Evolutionary conservation across 2,329 filamentous ascomycete species (phyloP).

Genomic region (Thermochaetoides dissita): DNA sequence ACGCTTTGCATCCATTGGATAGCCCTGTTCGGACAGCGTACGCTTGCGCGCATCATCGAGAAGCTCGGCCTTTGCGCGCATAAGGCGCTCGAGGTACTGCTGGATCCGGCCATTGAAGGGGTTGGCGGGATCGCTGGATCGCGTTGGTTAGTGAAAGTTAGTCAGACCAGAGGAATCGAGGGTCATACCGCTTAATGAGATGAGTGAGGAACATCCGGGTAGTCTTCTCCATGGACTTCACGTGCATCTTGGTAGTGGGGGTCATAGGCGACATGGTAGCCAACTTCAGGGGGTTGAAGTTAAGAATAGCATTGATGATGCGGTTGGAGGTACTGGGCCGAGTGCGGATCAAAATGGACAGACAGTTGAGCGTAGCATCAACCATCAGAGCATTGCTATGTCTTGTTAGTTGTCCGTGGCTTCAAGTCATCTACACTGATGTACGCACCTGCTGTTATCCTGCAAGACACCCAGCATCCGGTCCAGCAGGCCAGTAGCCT

Average conservation of each 20-base stretch:
- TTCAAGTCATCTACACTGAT: neutral
- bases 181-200: conserved; percentile 55
- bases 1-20: conserved; percentile 59
- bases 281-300: conserved; percentile 80
- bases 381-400: conserved; percentile 72
- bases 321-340: conserved; percentile 71
- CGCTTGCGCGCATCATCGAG: conserved; percentile 50
- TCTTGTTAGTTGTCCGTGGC: conserved; percentile 4
- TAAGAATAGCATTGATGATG: conserved; percentile 71
- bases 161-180: too few relatives aligned
- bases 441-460: conserved; percentile 63
- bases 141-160: conserved; percentile 16
- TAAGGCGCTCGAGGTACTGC: conserved; percentile 70
- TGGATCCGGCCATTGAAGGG: conserved; percentile 66
- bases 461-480: conserved; percentile 74
- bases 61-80: conserved; percentile 62
- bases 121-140: conserved; percentile 60
- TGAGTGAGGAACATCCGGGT: conserved; percentile 72
- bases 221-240: conserved; percentile 92
- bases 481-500: conserved; percentile 81
- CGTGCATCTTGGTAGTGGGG: conserved; percentile 62
- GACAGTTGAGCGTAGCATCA: conserved; percentile 79
- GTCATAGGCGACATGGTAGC: conserved; percentile 65
- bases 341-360: conserved; percentile 69
- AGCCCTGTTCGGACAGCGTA: too few relatives aligned